Percentiles rank a stretch among this genome's conserved stretches.
Evolutionary conservation across 2,329 filamentous ascomycete genomes (phyloP).

Genomic region (Trichoderma sp.): DNA sequence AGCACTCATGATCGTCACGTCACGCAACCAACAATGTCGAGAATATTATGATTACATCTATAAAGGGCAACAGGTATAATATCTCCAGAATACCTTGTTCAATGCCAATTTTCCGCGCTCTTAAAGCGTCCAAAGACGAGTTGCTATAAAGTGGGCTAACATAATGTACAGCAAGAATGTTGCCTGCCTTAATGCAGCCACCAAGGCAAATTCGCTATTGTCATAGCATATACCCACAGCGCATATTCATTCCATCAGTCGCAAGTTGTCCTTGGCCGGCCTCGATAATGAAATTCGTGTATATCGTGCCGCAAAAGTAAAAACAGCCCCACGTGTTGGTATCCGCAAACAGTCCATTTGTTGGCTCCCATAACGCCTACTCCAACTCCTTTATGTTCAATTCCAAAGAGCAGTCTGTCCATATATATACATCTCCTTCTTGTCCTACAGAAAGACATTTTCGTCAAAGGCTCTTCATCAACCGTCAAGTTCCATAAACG

Average conservation of each 20-base stretch:
- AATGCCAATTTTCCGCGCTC: background rate
- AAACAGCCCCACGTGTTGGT: background rate
- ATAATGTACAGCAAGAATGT: background rate
- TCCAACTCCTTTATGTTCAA: background rate
- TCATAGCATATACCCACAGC: background rate
- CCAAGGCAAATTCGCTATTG: background rate
- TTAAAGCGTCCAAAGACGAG: background rate
- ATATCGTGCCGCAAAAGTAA: background rate
- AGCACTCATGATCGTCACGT: background rate
- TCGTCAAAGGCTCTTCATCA: background rate
- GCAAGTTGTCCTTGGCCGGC: background rate
- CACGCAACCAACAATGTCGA: background rate
- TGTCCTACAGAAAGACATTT: background rate
- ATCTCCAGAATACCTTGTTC: background rate
- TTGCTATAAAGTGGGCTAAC: background rate
- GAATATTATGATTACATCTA: background rate
- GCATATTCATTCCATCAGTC: background rate
- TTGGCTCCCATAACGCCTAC: background rate
- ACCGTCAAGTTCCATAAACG: slow-evolving; percentile 37
- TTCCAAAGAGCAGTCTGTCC: background rate
- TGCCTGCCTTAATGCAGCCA: background rate
- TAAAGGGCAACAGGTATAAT: background rate
- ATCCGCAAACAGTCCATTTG: background rate
- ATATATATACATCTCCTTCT: background rate
- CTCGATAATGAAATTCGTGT: background rate